phyloP scores from a whole-genome alignment of 169 alveolate species.

The Theileria annulata region DNA sequence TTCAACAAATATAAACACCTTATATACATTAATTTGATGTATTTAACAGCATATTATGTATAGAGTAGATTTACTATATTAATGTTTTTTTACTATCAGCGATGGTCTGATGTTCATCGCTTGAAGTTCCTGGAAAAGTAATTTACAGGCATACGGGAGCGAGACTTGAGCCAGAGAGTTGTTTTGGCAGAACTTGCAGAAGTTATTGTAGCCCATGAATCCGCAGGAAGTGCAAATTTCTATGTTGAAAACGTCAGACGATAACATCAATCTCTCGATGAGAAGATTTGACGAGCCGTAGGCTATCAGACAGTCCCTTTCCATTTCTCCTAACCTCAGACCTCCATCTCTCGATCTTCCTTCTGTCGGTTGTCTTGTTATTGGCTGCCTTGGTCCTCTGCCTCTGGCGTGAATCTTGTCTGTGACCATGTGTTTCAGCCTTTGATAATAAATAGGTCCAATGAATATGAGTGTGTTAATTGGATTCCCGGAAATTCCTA shows the following conservation, averaged over 20 bases:
- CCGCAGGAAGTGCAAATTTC: conserved; percentile 95
- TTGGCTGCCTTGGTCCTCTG: conserved; percentile 96
- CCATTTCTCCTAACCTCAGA: conserved; percentile 99
- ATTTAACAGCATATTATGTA: background rate
- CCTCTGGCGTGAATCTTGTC: conserved; percentile 99
- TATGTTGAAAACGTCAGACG: conserved; percentile 95
- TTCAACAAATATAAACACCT: background rate
- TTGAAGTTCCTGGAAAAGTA: conserved; percentile 88
- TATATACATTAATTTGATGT: background rate
- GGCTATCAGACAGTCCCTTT: conserved; percentile 99
- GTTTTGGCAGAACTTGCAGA: conserved; percentile 91
- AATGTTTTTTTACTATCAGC: background rate
- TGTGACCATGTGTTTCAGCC: conserved; percentile 99
- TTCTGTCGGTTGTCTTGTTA: conserved; percentile 99
- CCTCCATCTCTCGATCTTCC: conserved; percentile 99
- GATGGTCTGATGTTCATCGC: conserved; percentile 88
- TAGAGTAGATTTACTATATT: background rate
- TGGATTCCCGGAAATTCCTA: conserved; percentile 96
- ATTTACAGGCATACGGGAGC: conserved; percentile 94
- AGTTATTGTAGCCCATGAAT: conserved; percentile 90
- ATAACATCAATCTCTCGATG: conserved; percentile 96
- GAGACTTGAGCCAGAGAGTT: conserved; percentile 73
- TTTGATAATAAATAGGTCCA: conserved; percentile 99
- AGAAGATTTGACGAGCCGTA: conserved; percentile 97
- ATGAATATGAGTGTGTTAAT: conserved; percentile 92